These are phyloP conservation scores for Botrytis paeoniae DNA, from an alignment of 2,329 filamentous ascomycete species.

Conservation along the genomic window DNA sequence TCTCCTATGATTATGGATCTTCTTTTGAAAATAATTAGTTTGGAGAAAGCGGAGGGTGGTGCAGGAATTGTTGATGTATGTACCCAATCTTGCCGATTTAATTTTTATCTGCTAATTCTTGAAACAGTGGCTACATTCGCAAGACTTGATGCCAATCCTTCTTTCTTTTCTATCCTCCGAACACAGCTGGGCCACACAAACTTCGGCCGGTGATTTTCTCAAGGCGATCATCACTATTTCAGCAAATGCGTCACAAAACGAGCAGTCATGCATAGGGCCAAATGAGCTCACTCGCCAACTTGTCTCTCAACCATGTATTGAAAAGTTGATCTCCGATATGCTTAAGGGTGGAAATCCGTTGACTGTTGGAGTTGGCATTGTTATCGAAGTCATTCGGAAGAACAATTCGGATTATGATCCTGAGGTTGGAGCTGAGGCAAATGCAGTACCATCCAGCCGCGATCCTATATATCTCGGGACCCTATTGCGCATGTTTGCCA, in stretches of 20 bases:
- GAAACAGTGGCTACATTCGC: constrained; percentile 83
- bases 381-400: constrained; percentile 98
- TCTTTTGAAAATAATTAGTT: constrained; percentile 90
- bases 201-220: constrained; percentile 93
- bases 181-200: constrained; percentile 86
- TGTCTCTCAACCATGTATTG: constrained; percentile 80
- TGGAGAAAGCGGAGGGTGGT: constrained; percentile 88
- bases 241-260: constrained; percentile 95
- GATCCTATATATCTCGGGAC: constrained; percentile 96
- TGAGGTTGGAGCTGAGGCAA: constrained; percentile 78
- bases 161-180: constrained; percentile 84
- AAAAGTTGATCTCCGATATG: constrained; percentile 88
- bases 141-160: constrained; percentile 81
- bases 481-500: constrained; percentile 81
- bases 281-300: constrained; percentile 95
- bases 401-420: constrained; percentile 99
- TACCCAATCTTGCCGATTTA: constrained; percentile 21
- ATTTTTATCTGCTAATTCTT: constrained; percentile 12
- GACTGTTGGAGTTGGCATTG: constrained; percentile 92
- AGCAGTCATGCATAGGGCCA: constrained; percentile 97
- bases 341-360: constrained; percentile 87
- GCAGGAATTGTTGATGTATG: constrained; percentile 90
- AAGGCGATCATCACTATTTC: constrained; percentile 99
- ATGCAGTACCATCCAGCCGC: constrained; percentile 73
- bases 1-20: constrained; percentile 99